Evolutionary conservation across 768 basidiomycete species (phyloP), one percentile per base, ranked within the genome.

Genomic region (Hygrophorus russula): DNA sequence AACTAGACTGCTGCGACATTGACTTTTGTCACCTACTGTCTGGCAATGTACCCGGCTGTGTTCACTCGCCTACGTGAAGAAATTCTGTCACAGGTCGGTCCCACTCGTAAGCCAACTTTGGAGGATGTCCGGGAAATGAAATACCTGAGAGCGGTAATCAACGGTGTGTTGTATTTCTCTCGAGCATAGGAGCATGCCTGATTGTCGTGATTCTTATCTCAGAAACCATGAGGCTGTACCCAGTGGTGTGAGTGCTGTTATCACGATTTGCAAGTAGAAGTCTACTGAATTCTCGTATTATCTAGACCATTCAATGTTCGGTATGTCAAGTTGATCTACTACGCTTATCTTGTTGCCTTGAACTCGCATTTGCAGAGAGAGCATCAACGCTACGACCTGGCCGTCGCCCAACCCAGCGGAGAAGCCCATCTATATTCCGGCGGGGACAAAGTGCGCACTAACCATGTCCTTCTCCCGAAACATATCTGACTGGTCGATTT

Each of bases 91-190:
- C 58, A 61, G 10, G 64, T 78, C 14, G 76, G 77, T 0, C 54
- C 61, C 6, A 58, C 51, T 1, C 56, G 64, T 5, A 48, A 64
- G 3, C 78, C 78, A 0, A 71, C 73, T 1, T 73, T 70, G 49
- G 75, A 76, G 31, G 68, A 75, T 36, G 65, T 80, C 47, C 61
- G 72, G 30, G 66, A 69, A 6, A 70, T 79, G 73, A 76, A 74
- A 45, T 81, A 73, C 49, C 56, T 79, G 45, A 56, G 75, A 36
- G 76, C 76, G 2, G 67, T 76, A 44, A 65, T 78, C 41, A 78
- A 80, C 53, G 69, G 66, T 73, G 19, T 13, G 63, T 43, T 5
- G 10, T 10, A 20, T 37, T 39, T 27, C 24, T 24, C 24, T 3
- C 24, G 24, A 18, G n/a, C 17, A 30, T 27, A 24, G 13, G 18